phyloP scores from a whole-genome alignment of 257 asterid species.

The Salvia miltiorrhiza region DNA sequence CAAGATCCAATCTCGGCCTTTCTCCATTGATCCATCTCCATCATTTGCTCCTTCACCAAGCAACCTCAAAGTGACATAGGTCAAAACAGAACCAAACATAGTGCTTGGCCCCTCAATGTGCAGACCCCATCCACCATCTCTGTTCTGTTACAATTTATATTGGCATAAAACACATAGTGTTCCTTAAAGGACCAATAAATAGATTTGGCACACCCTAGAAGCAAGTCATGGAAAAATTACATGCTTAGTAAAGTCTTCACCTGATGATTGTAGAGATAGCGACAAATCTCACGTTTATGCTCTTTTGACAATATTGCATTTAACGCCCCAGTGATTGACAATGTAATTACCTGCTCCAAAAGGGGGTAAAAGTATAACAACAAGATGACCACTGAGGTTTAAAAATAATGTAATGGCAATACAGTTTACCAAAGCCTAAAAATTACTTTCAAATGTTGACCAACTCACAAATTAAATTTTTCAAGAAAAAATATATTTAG shows the following conservation, averaged over 20 bases:
- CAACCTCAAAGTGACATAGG: slow-evolving; percentile 85
- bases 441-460: background rate
- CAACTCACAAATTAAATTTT: background rate
- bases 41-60: slow-evolving; percentile 94
- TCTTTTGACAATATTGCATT: slow-evolving; percentile 77
- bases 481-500: background rate
- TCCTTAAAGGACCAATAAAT: slow-evolving; percentile 7
- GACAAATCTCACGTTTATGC: slow-evolving; percentile 85
- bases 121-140: slow-evolving; percentile 99
- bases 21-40: slow-evolving; percentile 94
- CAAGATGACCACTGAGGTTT: slow-evolving; percentile 1
- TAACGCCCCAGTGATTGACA: slow-evolving; percentile 83
- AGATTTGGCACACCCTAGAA: slow-evolving; percentile 11
- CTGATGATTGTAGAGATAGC: slow-evolving; percentile 98
- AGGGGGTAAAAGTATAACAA: background rate
- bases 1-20: slow-evolving; percentile 89
- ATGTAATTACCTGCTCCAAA: slow-evolving; percentile 61
- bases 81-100: slow-evolving; percentile 94
- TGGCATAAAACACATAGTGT: slow-evolving; percentile 15
- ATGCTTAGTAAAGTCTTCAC: slow-evolving; percentile 30
- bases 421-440: background rate
- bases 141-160: slow-evolving; percentile 39
- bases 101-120: slow-evolving; percentile 99
- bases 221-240: background rate
- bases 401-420: background rate